Evolutionary conservation across 495 filamentous ascomycete species (phyloP), one percentile per base, ranked within the genome.

Genomic region (Trichoderma orchidacearum): DNA sequence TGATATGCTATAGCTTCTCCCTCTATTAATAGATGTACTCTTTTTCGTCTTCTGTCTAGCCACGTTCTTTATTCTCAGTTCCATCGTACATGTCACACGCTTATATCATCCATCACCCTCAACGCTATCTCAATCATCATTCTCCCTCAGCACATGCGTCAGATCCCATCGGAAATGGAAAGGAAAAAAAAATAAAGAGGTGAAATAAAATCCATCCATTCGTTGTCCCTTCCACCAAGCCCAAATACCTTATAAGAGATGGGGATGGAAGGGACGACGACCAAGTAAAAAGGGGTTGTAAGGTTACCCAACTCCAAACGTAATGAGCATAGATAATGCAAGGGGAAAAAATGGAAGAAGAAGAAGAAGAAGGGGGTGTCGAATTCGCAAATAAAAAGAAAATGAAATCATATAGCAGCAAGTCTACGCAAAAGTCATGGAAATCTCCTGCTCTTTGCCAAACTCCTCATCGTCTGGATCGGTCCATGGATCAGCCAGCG

Each of bases 401-500:
- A n/a, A n/a, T n/a, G n/a, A n/a, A n/a, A n/a, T n/a, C n/a, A n/a
- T n/a, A n/a, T n/a, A n/a, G n/a, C n/a, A n/a, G n/a, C n/a, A n/a
- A n/a, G n/a, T n/a, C n/a, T 66, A 84, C 59, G 81, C 81, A 89
- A 93, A 81, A 75, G 91, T 84, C 75, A 86, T 69, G 64, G 82
- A 68, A 78, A 86, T 83, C 76, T 90, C 71, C 79, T 92, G 77
- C 66, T 83, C 74, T 62, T 78, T 68, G 65, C 89, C 74, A 73
- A 86, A 72, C 66, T 96, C 71, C 74, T 92, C 69, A 64, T 85
- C 77, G 23, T 87, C 86, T 50, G 85, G 80, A 56, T 92, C 87
- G 0, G 83, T 85, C 90, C 90, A 96, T 8, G 89, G 87, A 70
- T 96, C 89, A 74, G 82, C 60, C 72, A 85, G 30, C 76, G 66